Evolutionary conservation across 345 rosid genomes (phyloP).

Genomic region (Linum tenue): DNA sequence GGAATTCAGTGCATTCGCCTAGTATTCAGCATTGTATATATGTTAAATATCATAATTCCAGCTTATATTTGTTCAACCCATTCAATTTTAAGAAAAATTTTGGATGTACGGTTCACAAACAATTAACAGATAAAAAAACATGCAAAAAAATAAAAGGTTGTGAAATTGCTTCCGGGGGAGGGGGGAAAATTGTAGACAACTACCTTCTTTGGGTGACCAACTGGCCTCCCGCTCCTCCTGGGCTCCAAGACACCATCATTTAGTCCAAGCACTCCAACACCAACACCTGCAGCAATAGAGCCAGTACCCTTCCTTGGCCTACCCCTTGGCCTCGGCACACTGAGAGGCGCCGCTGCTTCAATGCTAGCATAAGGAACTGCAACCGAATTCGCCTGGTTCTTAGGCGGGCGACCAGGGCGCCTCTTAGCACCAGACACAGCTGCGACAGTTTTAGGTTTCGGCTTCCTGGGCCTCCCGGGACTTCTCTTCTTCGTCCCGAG

Average conservation of each 20-base stretch:
- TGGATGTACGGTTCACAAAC: not conserved
- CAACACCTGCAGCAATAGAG: slow-evolving; percentile 3
- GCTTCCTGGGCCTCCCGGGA: slow-evolving; percentile 36
- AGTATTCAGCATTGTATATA: no score
- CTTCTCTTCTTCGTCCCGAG: slow-evolving; percentile 14
- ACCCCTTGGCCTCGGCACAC: slow-evolving; percentile 34
- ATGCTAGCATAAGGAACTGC: slow-evolving; percentile 17
- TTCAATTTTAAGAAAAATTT: not conserved
- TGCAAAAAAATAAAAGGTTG: not conserved
- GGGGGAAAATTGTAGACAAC: not conserved
- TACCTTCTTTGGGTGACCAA: slow-evolving; percentile 74
- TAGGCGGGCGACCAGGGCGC: slow-evolving; percentile 26
- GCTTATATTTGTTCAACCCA: not conserved
- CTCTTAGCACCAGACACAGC: slow-evolving; percentile 15
- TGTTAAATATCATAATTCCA: no score
- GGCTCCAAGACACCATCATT: slow-evolving; percentile 28
- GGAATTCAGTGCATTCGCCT: no score
- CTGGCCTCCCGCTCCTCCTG: slow-evolving; percentile 36
- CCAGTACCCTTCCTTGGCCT: slow-evolving; percentile 38
- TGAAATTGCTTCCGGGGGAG: no score
- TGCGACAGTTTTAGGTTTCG: slow-evolving; percentile 25
- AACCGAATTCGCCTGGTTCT: slow-evolving; percentile 16
- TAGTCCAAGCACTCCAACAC: slow-evolving; percentile 21
- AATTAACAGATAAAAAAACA: no score
- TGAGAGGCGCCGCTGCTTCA: not conserved